Conservation (phyloP, 495 filamentous ascomycete genomes). For the Penicillium parvum region DNA sequence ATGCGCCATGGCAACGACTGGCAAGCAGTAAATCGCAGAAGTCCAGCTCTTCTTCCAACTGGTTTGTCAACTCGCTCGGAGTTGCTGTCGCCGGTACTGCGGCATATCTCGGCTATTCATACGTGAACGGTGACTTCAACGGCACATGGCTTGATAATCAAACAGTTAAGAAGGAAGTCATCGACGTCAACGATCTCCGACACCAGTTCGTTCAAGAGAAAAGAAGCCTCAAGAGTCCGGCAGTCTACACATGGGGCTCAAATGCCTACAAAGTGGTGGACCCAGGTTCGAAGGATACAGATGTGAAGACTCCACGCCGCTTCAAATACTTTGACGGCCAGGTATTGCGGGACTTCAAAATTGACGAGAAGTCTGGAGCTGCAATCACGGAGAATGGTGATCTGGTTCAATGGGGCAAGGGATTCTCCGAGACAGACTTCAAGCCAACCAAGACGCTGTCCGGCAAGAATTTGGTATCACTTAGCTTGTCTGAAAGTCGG, state of each 20-base stretch:
- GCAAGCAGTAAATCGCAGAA: conserved; percentile 25
- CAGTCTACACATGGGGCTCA: conserved; percentile 88
- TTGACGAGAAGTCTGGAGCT: conserved; percentile 77
- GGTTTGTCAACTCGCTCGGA: conserved; percentile 34
- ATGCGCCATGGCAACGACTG: conserved; percentile 30
- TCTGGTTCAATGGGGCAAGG: conserved; percentile 86
- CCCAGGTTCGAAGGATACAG: conserved; percentile 69
- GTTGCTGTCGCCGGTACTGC: conserved; percentile 34
- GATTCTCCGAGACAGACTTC: conserved; percentile 54
- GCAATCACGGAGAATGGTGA: conserved; percentile 87
- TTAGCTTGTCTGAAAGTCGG: conserved; percentile 73
- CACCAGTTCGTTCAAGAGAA: conserved; percentile 81
- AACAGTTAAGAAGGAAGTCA: conserved; percentile 18
- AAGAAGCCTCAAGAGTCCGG: conserved; percentile 82
- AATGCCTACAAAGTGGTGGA: conserved; percentile 83
- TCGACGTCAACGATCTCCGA: conserved; percentile 54
- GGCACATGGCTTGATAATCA: conserved; percentile 17
- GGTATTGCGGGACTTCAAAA: conserved; percentile 80
- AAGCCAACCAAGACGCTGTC: conserved; percentile 66
- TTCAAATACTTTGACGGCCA: conserved; percentile 81
- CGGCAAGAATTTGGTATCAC: conserved; percentile 72
- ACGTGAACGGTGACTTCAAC: conserved; percentile 21
- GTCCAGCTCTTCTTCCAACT: conserved; percentile 20
- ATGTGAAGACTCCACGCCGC: conserved; percentile 74
- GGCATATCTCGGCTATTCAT: conserved; percentile 35